A percentile compares a stretch with the other conserved stretches of the same genome.
Evolutionary conservation across 2,329 filamentous ascomycete genomes (phyloP).

Genomic region (Colletotrichum shisoi): DNA sequence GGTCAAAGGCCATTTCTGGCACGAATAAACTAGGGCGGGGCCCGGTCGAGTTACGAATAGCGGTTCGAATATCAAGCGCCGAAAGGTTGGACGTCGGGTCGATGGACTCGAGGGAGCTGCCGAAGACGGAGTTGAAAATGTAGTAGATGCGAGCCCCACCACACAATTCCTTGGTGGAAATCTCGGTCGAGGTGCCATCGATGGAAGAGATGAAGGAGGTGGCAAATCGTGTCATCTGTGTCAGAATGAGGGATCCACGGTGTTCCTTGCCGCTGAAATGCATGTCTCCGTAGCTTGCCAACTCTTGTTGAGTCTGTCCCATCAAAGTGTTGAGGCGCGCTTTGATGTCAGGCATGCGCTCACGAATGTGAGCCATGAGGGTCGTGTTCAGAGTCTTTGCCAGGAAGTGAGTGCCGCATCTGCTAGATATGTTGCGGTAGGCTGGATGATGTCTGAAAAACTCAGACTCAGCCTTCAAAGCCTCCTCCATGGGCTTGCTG

Average conservation of each 20-base stretch:
- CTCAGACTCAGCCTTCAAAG: constrained; percentile 85
- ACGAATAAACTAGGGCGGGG: constrained; percentile 96
- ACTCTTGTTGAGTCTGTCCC: constrained; percentile 99
- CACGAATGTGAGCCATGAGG: constrained; percentile 94
- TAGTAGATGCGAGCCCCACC: constrained; percentile 97
- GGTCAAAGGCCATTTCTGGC: constrained; percentile 95
- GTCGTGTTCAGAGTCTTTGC: constrained; percentile 95
- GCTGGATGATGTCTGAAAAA: constrained; percentile 98
- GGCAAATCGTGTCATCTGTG: constrained; percentile 97
- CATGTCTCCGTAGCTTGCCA: constrained; percentile 97
- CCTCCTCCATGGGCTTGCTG: constrained; percentile 93
- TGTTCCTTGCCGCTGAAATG: constrained; percentile 98
- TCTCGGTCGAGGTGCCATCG: constrained; percentile 97
- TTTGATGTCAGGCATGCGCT: constrained; percentile 96
- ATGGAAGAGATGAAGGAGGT: constrained; percentile 98
- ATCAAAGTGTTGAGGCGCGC: constrained; percentile 96
- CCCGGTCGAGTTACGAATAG: constrained; percentile 96
- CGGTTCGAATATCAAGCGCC: constrained; percentile 92
- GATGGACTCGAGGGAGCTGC: constrained; percentile 93
- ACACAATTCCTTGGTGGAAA: constrained; percentile 97
- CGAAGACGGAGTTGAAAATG: constrained; percentile 99
- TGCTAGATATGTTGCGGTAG: constrained; percentile 92
- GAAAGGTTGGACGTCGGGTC: constrained; percentile 96
- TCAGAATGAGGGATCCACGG: constrained; percentile 89
- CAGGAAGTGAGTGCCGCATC: constrained; percentile 92